phyloP scores from a whole-genome alignment of 169 alveolate genomes.

The Besnoitia besnoiti region DNA sequence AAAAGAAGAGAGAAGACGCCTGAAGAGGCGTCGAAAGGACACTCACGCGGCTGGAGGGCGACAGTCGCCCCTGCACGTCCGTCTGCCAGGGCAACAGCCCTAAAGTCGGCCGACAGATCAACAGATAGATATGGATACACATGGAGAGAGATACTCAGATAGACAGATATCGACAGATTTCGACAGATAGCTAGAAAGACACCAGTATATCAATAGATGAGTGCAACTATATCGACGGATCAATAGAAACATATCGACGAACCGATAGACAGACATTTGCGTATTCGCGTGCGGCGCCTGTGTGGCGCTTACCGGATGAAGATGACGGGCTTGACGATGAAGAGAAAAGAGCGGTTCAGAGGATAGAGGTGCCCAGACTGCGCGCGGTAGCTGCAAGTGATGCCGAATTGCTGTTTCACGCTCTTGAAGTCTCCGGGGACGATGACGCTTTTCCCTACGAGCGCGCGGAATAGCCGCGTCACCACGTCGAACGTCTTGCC shows the following conservation, averaged over 20 bases:
- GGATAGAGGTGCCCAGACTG: conserved; percentile 96
- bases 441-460: conserved; percentile 89
- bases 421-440: conserved; percentile 96
- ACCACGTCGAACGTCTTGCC: conserved; percentile 92
- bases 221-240: not conserved
- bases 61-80: no score
- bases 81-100: no score
- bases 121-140: not conserved
- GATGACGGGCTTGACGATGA: conserved; percentile 96
- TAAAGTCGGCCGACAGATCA: no score
- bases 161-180: not conserved
- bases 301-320: conserved; percentile 83
- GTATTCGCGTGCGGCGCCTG: not conserved
- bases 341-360: conserved; percentile 92
- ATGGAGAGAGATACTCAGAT: not conserved
- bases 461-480: conserved; percentile 90
- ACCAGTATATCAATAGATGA: not conserved
- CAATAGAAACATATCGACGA: not conserved
- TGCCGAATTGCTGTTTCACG: conserved; percentile 84
- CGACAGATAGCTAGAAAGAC: not conserved
- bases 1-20: not conserved
- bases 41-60: no score
- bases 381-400: conserved; percentile 96
- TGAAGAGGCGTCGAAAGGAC: no score
- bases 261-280: not conserved